A percentile compares a stretch with the other conserved stretches of the same genome.
These are phyloP conservation scores for Elongisporangium anandrum DNA, from an alignment of 352 stramenopile genomes.

Conservation along the genomic window DNA sequence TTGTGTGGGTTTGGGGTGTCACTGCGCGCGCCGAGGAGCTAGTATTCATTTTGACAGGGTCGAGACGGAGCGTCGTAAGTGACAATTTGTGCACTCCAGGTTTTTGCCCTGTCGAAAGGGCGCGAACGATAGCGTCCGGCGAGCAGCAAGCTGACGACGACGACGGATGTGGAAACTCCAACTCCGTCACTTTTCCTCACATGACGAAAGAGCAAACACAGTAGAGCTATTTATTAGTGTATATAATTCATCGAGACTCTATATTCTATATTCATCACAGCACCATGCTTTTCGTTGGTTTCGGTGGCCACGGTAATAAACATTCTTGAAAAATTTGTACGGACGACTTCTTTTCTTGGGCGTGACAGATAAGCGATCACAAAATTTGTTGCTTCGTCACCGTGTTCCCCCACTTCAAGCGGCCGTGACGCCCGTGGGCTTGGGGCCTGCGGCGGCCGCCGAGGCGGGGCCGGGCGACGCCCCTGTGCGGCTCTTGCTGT, in stretches of 20 bases:
- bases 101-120: not conserved
- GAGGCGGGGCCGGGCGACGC: slow-evolving; percentile 12
- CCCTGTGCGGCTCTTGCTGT: slow-evolving; percentile 19
- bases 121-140: not conserved
- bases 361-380: slow-evolving; percentile 2
- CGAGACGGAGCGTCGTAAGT: not conserved
- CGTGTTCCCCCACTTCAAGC: slow-evolving; percentile 14
- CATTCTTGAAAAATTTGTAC: slow-evolving; percentile 5
- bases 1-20: slow-evolving; percentile 4
- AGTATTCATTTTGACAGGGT: slow-evolving; percentile 4
- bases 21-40: slow-evolving; percentile 3
- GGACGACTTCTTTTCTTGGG: not conserved
- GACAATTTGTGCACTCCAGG: not conserved
- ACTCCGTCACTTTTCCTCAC: not conserved
- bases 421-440: slow-evolving; percentile 41
- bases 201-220: slow-evolving; percentile 1
- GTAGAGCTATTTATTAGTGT: slow-evolving; percentile 1
- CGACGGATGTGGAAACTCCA: not conserved
- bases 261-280: slow-evolving; percentile 1
- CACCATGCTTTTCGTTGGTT: slow-evolving; percentile 1
- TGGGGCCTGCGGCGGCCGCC: slow-evolving; percentile 25
- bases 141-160: not conserved
- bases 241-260: slow-evolving; percentile 1
- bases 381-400: slow-evolving; percentile 1
- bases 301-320: slow-evolving; percentile 6